Percentiles rank a stretch among this genome's conserved stretches.
phyloP scores from a whole-genome alignment of 1,284 basidiomycete genomes.

The Calocybe gambosa region DNA sequence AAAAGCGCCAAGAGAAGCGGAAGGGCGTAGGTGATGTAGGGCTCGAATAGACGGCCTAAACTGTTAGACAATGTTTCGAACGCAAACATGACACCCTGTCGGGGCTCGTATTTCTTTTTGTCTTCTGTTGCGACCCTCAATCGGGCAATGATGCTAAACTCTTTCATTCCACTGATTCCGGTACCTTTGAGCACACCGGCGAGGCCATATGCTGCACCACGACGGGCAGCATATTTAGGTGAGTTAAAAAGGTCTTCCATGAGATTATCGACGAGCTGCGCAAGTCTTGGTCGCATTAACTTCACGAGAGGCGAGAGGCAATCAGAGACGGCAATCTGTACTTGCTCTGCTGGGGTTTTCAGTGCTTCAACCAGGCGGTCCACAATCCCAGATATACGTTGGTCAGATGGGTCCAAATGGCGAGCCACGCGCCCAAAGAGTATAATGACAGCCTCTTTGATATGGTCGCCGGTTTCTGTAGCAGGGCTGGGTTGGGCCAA shows the following conservation, averaged over 20 bases:
- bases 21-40: constrained; percentile 85
- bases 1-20: constrained; percentile 86
- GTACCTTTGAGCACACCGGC: constrained; percentile 90
- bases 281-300: constrained; percentile 61
- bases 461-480: constrained; percentile 75
- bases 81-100: constrained; percentile 94
- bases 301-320: constrained; percentile 86
- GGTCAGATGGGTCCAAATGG: constrained; percentile 76
- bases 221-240: constrained; percentile 84
- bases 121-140: constrained; percentile 81
- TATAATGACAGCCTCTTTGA: constrained; percentile 94
- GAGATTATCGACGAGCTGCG: constrained; percentile 69
- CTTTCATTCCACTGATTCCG: constrained; percentile 82
- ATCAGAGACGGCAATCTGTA: constrained; percentile 95
- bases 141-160: constrained; percentile 74
- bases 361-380: constrained; percentile 88
- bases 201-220: constrained; percentile 95
- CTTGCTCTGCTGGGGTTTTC: constrained; percentile 93
- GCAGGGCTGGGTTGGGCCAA: constrained; percentile 59
- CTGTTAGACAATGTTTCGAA: constrained; percentile 89
- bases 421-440: constrained; percentile 91
- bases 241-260: constrained; percentile 73
- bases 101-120: constrained; percentile 81
- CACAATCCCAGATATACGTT: constrained; percentile 79
- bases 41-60: constrained; percentile 89